Base-by-base conservation (phyloP, 2,329 filamentous ascomycete species). In the Nemania bipapillata region DNA sequence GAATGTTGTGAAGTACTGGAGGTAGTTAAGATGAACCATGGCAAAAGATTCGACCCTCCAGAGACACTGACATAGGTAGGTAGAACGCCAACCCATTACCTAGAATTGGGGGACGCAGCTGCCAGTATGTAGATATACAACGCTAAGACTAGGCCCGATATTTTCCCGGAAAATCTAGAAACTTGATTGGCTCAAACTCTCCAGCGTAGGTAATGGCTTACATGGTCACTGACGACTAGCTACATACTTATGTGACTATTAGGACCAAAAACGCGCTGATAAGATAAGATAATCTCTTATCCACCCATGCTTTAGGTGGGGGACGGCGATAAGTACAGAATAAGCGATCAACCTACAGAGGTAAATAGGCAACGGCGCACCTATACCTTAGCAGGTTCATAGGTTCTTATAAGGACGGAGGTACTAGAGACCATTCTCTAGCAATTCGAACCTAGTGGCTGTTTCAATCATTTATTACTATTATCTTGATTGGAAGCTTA, bases 111-210 rank as follows among this genome's bases (percentile, higher is more conserved):
- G 75, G 69, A 63, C 68, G 70, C 72, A 66, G 28, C 40, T 69
- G 73, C 70, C 75, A 65, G 57, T 68, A 68, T 70, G 74, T 75
- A 76, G 66, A 75, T 63, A 50, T 75, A 76, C 75, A 76, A 76
- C 66, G 76, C 76, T 77, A 76, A 76, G 65, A 75, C 76, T 77
- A 77, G 76, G 74, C 65, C 3, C 57, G 42, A 75, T 64, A 71
- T 74, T 76, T 71, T 71, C 65, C 75, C 74, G 75, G 37, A n/a
- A 15, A n/a, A 20, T 55, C 11, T 2, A 1, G 17, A 11, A 17
- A 1, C 35, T 8, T 74, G 32, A 76, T 76, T 76, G 72, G 74
- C 8, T 37, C 0, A 12, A 50, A 1, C 15, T 20, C 42, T 22
- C 54, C 65, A 68, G 61, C 26, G 17, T 17, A 32, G 28, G 47